Evolutionary conservation across 139 green algal species (phyloP).

Genomic region (Chlamydomonas incerta): DNA sequence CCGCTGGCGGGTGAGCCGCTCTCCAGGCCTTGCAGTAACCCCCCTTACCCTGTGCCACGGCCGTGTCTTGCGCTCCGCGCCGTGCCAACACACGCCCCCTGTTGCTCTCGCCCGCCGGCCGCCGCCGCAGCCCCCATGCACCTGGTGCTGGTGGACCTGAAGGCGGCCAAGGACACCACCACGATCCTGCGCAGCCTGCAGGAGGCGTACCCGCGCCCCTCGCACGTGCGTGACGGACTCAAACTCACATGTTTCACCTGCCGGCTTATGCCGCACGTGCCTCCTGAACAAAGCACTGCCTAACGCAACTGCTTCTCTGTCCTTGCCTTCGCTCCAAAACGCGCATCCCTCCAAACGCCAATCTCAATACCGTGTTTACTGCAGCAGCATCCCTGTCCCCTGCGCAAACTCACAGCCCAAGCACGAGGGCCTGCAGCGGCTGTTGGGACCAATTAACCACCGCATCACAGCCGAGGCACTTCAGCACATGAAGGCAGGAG

Average conservation of each 20-base stretch:
- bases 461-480: slow-evolving; percentile 43
- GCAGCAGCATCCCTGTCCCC: no score
- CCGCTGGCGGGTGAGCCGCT: slow-evolving; percentile 26
- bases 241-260: no score
- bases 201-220: slow-evolving; percentile 60
- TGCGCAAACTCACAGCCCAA: slow-evolving; percentile 4
- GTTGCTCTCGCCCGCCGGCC: neutral
- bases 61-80: no score
- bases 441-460: slow-evolving; percentile 63
- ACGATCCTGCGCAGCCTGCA: slow-evolving; percentile 76
- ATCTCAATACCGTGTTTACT: no score
- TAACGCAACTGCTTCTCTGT: no score
- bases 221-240: slow-evolving; percentile 8
- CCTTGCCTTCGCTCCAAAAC: no score
- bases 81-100: no score
- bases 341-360: no score
- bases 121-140: slow-evolving; percentile 49
- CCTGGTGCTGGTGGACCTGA: slow-evolving; percentile 69
- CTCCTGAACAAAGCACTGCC: no score
- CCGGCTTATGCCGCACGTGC: no score
- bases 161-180: slow-evolving; percentile 75
- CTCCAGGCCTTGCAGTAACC: no score
- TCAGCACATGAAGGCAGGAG: slow-evolving; percentile 57
- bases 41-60: no score
- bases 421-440: slow-evolving; percentile 55